Evolutionary conservation across 805 yeast species (phyloP).

Genomic region (Yarrowia hollandica): DNA sequence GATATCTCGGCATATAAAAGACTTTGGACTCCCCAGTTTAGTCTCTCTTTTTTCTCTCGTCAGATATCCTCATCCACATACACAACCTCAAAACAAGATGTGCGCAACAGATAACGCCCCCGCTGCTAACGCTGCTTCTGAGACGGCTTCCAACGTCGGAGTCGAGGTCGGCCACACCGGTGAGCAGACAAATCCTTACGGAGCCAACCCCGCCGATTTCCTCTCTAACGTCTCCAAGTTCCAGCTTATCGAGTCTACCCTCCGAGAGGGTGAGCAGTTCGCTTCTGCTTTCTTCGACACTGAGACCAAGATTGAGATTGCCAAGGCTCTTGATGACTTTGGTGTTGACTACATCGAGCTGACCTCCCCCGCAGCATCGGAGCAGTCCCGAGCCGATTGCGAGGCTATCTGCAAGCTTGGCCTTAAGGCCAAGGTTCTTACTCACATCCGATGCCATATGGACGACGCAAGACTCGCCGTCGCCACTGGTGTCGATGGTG

Average conservation of each 20-base stretch:
- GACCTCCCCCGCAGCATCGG: constrained; percentile 97
- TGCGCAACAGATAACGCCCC: constrained; percentile 30
- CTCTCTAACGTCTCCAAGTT: constrained; percentile 85
- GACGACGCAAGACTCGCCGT: constrained; percentile 98
- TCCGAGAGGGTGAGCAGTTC: constrained; percentile 98
- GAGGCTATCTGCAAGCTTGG: constrained; percentile 98
- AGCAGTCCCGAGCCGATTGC: constrained; percentile 88
- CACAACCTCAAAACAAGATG: constrained; percentile 12
- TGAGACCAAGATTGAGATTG: constrained; percentile 94
- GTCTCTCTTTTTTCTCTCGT: neutral
- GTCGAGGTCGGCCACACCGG: constrained; percentile 29
- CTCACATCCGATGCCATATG: constrained; percentile 98
- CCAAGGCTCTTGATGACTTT: constrained; percentile 94
- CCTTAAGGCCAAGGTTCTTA: constrained; percentile 88
- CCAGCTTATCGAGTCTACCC: constrained; percentile 90
- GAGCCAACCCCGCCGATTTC: constrained; percentile 91
- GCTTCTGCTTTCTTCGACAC: constrained; percentile 95
- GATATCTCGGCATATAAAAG: constrained; percentile 24
- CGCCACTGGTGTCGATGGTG: constrained; percentile 98
- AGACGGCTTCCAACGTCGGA: constrained; percentile 21
- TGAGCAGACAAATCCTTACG: constrained; percentile 69
- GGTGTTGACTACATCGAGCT: constrained; percentile 98
- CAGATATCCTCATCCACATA: constrained; percentile 2
- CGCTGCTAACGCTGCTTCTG: constrained; percentile 19
- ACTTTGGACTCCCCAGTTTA: constrained; percentile 7